Conservation (phyloP, 306 rosid species). For the Myrica gale region DNA sequence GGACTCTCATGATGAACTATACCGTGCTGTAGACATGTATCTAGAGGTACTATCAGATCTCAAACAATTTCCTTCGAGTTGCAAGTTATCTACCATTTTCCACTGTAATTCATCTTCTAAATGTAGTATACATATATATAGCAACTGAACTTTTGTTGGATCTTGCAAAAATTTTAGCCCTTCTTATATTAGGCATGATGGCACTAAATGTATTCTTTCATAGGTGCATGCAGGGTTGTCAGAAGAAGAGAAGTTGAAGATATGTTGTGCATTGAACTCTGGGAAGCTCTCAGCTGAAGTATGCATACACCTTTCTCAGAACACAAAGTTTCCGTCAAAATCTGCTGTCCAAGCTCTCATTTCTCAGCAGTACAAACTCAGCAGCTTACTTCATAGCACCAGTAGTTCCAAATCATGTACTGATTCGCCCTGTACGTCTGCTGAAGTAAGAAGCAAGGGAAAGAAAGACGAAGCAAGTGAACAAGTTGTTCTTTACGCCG, state of each 20-base stretch:
- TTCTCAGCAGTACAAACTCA: constrained; percentile 68
- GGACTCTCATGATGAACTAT: constrained; percentile 76
- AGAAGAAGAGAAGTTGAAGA: constrained; percentile 69
- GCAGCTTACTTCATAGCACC: constrained; percentile 45
- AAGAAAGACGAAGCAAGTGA: constrained; percentile 47
- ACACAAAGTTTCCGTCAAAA: constrained; percentile 63
- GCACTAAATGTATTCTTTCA: constrained; percentile 26
- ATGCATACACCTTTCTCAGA: constrained; percentile 57
- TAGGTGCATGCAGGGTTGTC: constrained; percentile 81
- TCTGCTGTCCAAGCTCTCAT: constrained; percentile 57
- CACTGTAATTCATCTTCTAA: too few relatives aligned
- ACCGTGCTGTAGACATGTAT: constrained; percentile 79
- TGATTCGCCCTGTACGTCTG: constrained; percentile 39
- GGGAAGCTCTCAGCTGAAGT: constrained; percentile 77
- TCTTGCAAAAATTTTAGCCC: constrained; percentile 1
- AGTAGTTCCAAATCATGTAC: constrained; percentile 33
- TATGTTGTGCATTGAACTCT: constrained; percentile 63
- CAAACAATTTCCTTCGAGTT: constrained; percentile 5
- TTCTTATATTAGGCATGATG: constrained; percentile 11
- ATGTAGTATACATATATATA: not conserved
- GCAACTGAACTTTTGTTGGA: not conserved
- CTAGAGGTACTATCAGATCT: constrained; percentile 58
- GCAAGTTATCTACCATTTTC: constrained; percentile 8
- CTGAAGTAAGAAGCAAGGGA: constrained; percentile 31
- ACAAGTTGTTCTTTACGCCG: constrained; percentile 57